These are phyloP conservation scores for Nicotiana attenuata DNA, from an alignment of 257 asterid genomes.

Conservation along the genomic window DNA sequence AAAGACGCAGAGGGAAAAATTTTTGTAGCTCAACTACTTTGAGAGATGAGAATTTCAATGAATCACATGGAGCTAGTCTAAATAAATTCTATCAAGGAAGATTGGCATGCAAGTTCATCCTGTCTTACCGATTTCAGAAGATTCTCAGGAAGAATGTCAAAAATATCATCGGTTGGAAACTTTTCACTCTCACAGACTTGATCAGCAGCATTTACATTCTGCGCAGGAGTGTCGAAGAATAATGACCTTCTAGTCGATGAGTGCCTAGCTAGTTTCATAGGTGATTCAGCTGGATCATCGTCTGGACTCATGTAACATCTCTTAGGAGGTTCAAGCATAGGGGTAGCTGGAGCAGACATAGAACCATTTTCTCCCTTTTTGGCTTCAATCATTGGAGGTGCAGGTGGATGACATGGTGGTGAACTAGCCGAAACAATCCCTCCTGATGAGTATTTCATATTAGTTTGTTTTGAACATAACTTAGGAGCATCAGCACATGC, in stretches of 20 bases:
- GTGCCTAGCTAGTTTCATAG: slow-evolving; percentile 49
- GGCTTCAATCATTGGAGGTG: slow-evolving; percentile 6
- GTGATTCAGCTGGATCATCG: slow-evolving; percentile 34
- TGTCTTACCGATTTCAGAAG: slow-evolving; percentile 58
- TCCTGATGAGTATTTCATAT: neutral
- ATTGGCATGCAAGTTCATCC: neutral
- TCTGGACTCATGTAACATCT: slow-evolving; percentile 69
- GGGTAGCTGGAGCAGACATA: slow-evolving; percentile 63
- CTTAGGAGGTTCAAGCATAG: slow-evolving; percentile 48
- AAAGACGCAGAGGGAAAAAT: neutral
- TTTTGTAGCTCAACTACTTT: neutral
- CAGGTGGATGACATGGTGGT: neutral
- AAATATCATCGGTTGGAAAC: slow-evolving; percentile 29
- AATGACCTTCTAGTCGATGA: slow-evolving; percentile 46
- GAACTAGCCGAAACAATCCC: slow-evolving; percentile 1
- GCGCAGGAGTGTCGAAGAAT: slow-evolving; percentile 62
- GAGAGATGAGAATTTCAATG: neutral
- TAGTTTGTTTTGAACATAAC: neutral
- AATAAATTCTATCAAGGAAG: neutral
- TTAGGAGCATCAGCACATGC: slow-evolving; percentile 8
- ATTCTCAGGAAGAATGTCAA: slow-evolving; percentile 51
- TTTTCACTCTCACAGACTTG: slow-evolving; percentile 19
- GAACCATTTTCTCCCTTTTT: slow-evolving; percentile 51
- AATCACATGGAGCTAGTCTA: neutral
- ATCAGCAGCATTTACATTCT: slow-evolving; percentile 22